Percentiles rank a stretch among this genome's conserved stretches.
These are phyloP conservation scores for Mycena alexandri DNA, from an alignment of 768 basidiomycete genomes.

Conservation along the genomic window DNA sequence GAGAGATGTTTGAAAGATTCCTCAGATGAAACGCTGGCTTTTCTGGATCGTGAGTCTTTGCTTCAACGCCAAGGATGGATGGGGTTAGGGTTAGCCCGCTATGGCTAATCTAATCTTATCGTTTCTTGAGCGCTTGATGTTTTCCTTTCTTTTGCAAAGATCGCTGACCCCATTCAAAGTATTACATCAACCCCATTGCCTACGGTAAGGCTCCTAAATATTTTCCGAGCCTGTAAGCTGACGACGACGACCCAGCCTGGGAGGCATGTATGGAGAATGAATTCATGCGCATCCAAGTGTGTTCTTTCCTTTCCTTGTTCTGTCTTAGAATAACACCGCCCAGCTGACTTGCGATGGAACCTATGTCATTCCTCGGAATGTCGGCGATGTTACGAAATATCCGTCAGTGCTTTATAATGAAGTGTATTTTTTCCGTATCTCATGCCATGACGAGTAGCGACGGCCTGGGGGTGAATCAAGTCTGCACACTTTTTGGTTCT, in stretches of 20 bases:
- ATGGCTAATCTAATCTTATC: too few species aligned
- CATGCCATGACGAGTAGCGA: constrained; percentile 51
- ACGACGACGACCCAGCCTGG: constrained; percentile 63
- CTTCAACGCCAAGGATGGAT: too few species aligned
- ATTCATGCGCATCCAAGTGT: constrained; percentile 76
- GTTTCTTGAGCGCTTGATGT: background rate
- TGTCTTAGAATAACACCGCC: constrained; percentile 17
- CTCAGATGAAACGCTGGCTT: constrained; percentile 79
- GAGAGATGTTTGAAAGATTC: background rate
- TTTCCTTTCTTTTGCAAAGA: background rate
- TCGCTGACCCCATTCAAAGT: constrained; percentile 51
- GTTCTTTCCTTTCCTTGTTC: constrained; percentile 38
- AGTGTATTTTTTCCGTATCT: constrained; percentile 37
- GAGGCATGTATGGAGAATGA: constrained; percentile 89
- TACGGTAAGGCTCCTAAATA: constrained; percentile 62
- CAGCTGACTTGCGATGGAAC: constrained; percentile 76
- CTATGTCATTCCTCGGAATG: constrained; percentile 76
- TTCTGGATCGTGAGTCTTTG: constrained; percentile 82
- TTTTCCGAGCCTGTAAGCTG: too few species aligned
- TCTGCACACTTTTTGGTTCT: constrained; percentile 82
- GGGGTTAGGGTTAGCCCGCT: too few species aligned
- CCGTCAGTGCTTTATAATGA: constrained; percentile 59
- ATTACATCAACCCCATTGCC: constrained; percentile 83
- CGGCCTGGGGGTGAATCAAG: constrained; percentile 74
- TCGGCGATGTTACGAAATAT: constrained; percentile 66